phyloP scores from a whole-genome alignment of 108 stramenopile species.

The Nitzschia palea region DNA sequence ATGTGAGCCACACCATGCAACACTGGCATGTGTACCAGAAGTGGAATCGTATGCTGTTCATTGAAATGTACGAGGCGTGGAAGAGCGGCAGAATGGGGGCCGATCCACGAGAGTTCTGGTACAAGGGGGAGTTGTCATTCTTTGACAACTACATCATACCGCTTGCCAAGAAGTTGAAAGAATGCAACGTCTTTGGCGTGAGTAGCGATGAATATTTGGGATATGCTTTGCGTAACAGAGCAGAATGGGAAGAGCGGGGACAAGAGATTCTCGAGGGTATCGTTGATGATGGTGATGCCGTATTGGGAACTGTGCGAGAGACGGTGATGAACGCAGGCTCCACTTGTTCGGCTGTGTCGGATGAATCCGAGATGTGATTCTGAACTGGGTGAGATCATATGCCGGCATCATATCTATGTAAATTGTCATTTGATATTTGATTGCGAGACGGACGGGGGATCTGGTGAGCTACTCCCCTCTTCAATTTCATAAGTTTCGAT shows the following conservation, averaged over 20 bases:
- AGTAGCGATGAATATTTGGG: constrained; percentile 41
- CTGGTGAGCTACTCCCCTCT: too few relatives aligned
- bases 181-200: constrained; percentile 59
- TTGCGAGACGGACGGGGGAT: too few relatives aligned
- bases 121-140: constrained; percentile 11
- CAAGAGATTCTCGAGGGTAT: constrained; percentile 17
- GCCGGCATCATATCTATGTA: too few relatives aligned
- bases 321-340: too few relatives aligned
- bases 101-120: constrained; percentile 13
- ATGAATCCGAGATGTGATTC: too few relatives aligned
- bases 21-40: constrained; percentile 39
- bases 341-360: too few relatives aligned
- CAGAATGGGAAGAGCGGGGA: constrained; percentile 32
- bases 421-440: too few relatives aligned
- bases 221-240: constrained; percentile 24
- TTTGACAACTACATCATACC: constrained; percentile 45
- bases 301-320: too few relatives aligned
- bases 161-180: constrained; percentile 60
- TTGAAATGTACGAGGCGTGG: constrained; percentile 7
- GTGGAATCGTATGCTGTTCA: constrained; percentile 18
- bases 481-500: too few relatives aligned
- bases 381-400: too few relatives aligned
- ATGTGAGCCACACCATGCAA: constrained; percentile 59
- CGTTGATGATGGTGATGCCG: neutral
- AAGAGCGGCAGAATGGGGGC: neutral